Evolutionary conservation across 2,329 filamentous ascomycete genomes (phyloP).

Genomic region (Arthrobotrys iridis): DNA sequence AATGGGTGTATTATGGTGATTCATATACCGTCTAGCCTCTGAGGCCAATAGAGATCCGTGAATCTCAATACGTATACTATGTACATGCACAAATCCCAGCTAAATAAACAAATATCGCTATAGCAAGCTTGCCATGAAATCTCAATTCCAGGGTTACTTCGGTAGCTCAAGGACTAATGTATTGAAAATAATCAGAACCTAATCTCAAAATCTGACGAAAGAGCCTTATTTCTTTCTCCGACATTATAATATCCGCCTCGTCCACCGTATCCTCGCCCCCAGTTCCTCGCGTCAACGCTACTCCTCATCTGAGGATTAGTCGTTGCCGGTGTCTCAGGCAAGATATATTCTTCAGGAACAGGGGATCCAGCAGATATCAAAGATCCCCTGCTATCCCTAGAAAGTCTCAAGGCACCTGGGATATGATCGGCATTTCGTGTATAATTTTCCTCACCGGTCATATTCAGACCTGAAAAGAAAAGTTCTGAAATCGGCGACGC

Average conservation of each 20-base stretch:
- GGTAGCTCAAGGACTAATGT: no score
- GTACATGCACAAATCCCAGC: no score
- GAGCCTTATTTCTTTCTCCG: neutral
- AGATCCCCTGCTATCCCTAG: conserved; percentile 35
- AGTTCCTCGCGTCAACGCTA: conserved; percentile 27
- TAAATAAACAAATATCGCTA: no score
- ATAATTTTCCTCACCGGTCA: conserved; percentile 18
- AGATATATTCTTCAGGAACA: conserved; percentile 45
- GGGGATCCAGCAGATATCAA: conserved; percentile 23
- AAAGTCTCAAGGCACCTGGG: conserved; percentile 4
- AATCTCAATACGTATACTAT: no score
- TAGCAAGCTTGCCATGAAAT: no score
- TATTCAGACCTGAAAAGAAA: conserved; percentile 43
- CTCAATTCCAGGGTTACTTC: no score
- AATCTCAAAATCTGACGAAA: neutral
- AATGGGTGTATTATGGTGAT: no score
- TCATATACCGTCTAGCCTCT: no score
- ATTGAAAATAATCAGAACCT: neutral
- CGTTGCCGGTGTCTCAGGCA: conserved; percentile 24
- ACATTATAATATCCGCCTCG: conserved; percentile 41
- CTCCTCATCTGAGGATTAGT: neutral
- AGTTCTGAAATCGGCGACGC: conserved; percentile 34
- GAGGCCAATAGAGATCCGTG: no score
- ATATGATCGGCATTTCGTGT: neutral
- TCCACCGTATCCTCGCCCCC: conserved; percentile 47